Evolutionary conservation across 306 rosid species (phyloP).

Genomic region (Pyrus communis): DNA sequence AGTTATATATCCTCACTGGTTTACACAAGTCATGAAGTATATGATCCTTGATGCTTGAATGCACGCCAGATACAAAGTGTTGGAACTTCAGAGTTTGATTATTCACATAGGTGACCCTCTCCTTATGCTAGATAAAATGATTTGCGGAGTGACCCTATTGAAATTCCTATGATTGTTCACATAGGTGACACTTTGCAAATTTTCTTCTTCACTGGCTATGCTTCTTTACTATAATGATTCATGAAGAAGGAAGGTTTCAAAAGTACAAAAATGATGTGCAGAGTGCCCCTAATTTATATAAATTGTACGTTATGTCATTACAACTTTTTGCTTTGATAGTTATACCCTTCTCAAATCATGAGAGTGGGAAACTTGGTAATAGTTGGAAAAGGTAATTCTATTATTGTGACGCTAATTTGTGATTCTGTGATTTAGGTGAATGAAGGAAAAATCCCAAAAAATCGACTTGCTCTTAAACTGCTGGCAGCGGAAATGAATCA

Average conservation of each 20-base stretch:
- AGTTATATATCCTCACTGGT: not conserved
- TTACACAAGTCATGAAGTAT: not conserved
- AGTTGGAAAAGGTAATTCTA: not conserved
- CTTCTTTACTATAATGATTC: not conserved
- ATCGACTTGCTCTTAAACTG: slow-evolving; percentile 53
- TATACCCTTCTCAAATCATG: not conserved
- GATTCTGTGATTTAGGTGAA: slow-evolving; percentile 45
- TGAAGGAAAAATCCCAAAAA: slow-evolving; percentile 71
- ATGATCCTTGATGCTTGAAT: not conserved
- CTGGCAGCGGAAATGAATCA: slow-evolving; percentile 84
- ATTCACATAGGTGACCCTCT: not conserved
- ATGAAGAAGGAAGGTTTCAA: not conserved
- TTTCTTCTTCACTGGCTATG: too few relatives aligned
- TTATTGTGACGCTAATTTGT: not conserved
- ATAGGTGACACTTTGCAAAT: too few relatives aligned
- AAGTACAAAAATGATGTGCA: not conserved
- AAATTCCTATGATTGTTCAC: too few relatives aligned
- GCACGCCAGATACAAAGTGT: not conserved
- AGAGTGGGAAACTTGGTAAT: not conserved
- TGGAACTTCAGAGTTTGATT: not conserved
- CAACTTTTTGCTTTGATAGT: not conserved
- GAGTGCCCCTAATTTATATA: not conserved
- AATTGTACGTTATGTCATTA: not conserved
- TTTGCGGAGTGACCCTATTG: not conserved
- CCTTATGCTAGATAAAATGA: not conserved